phyloP scores from a whole-genome alignment of 2,329 filamentous ascomycete species.

The Malbranchea cinnamomea region DNA sequence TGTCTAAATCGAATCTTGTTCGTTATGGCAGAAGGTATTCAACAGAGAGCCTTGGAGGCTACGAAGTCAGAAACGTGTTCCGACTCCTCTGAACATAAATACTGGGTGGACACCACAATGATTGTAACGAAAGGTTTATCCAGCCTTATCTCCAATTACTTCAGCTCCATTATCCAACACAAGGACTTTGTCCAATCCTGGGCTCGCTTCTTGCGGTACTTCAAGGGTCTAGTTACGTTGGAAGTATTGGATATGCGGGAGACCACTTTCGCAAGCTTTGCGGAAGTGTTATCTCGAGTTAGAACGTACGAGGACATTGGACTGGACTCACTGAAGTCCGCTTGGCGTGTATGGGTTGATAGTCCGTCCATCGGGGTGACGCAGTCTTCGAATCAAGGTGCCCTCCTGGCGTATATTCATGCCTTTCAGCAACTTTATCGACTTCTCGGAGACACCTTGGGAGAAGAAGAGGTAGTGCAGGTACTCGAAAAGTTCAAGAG shows the following conservation, averaged over 20 bases:
- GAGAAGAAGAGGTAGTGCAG: slow-evolving; percentile 45
- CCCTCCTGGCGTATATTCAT: slow-evolving; percentile 69
- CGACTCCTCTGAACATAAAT: slow-evolving; percentile 21
- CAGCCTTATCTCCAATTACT: slow-evolving; percentile 58
- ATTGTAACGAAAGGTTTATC: slow-evolving; percentile 60
- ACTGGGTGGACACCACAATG: slow-evolving; percentile 62
- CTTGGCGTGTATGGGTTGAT: slow-evolving; percentile 56
- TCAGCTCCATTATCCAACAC: slow-evolving; percentile 54
- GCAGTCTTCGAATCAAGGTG: slow-evolving; percentile 57
- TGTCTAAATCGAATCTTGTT: slow-evolving; percentile 73
- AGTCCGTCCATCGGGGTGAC: slow-evolving; percentile 32
- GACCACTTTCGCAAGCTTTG: slow-evolving; percentile 53
- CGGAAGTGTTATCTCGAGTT: slow-evolving; percentile 41
- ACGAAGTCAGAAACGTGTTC: slow-evolving; percentile 9
- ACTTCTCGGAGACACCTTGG: slow-evolving; percentile 51
- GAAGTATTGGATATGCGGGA: slow-evolving; percentile 55
- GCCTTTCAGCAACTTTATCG: slow-evolving; percentile 64
- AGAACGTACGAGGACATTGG: slow-evolving; percentile 27
- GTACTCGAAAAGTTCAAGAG: slow-evolving; percentile 57
- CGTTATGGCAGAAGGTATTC: slow-evolving; percentile 57
- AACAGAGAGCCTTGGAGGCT: slow-evolving; percentile 29
- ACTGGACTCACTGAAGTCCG: slow-evolving; percentile 39
- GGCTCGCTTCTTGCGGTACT: slow-evolving; percentile 55
- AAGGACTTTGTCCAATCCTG: slow-evolving; percentile 57
- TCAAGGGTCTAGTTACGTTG: slow-evolving; percentile 49